Percentiles rank a stretch among this genome's conserved stretches.
Conservation (phyloP, 306 rosid genomes). For the Gynostemma pentaphyllum region DNA sequence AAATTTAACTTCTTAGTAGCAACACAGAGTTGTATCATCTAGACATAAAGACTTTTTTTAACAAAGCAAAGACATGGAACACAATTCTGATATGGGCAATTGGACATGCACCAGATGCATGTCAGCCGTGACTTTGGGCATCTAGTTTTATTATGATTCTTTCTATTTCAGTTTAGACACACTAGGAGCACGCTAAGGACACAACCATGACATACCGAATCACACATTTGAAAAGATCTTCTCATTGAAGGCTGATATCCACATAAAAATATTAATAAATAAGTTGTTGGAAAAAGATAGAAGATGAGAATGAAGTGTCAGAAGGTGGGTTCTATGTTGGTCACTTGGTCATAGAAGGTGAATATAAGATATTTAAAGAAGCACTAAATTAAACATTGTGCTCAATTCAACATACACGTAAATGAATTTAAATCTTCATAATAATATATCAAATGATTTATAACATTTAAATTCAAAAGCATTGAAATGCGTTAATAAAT, state of each 20-base stretch:
- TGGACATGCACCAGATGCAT: too few relatives aligned
- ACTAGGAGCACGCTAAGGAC: too few relatives aligned
- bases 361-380: not conserved
- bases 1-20: not conserved
- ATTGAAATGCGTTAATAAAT: not conserved
- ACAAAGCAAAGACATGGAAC: not conserved
- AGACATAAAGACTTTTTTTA: not conserved
- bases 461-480: not conserved
- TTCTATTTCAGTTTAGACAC: too few relatives aligned
- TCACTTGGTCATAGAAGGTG: not conserved
- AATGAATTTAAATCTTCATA: not conserved
- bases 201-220: not conserved
- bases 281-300: not conserved
- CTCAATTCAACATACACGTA: not conserved
- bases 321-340: not conserved
- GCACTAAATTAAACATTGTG: not conserved
- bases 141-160: too few relatives aligned
- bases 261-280: not conserved
- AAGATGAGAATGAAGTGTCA: not conserved
- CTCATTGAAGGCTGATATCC: not conserved
- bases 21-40: not conserved
- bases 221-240: not conserved
- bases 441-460: not conserved
- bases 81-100: too few relatives aligned
- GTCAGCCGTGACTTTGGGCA: too few relatives aligned